phyloP scores from a whole-genome alignment of 257 asterid genomes.

The Ophiorrhiza pumila region DNA sequence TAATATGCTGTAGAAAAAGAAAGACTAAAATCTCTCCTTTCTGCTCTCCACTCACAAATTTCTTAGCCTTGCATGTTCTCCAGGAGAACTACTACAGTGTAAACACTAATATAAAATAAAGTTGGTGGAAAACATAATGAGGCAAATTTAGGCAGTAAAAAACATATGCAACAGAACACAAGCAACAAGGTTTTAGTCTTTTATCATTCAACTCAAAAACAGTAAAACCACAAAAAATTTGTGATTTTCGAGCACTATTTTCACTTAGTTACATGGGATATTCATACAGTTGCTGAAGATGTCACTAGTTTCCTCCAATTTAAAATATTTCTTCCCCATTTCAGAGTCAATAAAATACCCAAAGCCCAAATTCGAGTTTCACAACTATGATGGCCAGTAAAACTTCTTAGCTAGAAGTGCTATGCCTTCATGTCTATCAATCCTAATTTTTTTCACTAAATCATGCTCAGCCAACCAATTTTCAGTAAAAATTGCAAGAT shows the following conservation, averaged over 20 bases:
- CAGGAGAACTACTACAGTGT: neutral
- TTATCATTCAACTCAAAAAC: neutral
- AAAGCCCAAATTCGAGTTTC: neutral
- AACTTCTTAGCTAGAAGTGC: neutral
- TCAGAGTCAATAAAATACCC: neutral
- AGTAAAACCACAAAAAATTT: neutral
- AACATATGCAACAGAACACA: neutral
- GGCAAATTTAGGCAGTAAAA: neutral
- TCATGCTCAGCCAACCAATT: neutral
- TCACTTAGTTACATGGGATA: neutral
- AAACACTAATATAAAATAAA: neutral
- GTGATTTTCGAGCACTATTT: neutral
- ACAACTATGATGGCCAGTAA: neutral
- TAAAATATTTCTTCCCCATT: no score
- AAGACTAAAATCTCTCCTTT: neutral
- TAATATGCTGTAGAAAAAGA: neutral
- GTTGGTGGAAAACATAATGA: neutral
- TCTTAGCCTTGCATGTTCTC: neutral
- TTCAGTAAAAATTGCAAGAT: neutral
- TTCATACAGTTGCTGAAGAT: neutral
- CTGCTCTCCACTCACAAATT: neutral
- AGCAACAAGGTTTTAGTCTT: neutral
- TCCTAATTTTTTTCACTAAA: neutral
- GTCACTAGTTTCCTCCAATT: neutral
- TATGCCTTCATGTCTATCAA: slow-evolving; percentile 2